phyloP scores from a whole-genome alignment of 2,329 filamentous ascomycete genomes.

The Colletotrichum orchidophilum region DNA sequence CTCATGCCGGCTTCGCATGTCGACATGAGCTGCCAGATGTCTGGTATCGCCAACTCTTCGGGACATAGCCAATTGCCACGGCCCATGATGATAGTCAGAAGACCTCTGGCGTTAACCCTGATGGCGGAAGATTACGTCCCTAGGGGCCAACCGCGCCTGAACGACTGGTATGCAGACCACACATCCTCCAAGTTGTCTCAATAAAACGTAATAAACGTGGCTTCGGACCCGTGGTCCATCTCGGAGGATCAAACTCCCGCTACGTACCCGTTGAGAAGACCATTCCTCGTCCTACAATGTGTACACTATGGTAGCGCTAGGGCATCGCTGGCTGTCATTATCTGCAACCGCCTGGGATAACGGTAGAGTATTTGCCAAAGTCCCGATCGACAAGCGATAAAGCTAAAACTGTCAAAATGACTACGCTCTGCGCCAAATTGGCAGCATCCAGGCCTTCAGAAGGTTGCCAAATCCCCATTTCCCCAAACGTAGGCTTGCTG shows the following conservation, averaged over 20 bases:
- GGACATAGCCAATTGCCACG: background rate
- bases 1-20: background rate
- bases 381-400: background rate
- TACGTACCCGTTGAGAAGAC: background rate
- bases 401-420: background rate
- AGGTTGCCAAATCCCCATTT: background rate
- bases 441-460: background rate
- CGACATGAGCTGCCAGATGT: background rate
- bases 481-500: background rate
- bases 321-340: background rate
- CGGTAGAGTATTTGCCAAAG: background rate
- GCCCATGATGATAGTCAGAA: background rate
- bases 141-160: background rate
- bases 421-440: background rate
- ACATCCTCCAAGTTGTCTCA: background rate
- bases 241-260: background rate
- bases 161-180: background rate
- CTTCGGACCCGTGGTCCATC: background rate
- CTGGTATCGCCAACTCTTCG: constrained; percentile 5
- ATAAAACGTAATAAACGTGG: background rate
- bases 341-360: background rate
- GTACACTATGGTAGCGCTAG: background rate
- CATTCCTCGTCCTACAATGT: background rate
- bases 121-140: background rate
- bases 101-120: background rate